Evolutionary conservation across 306 rosid species (phyloP), one percentile per base, ranked within the genome.

Genomic region (Sindora glabra): DNA sequence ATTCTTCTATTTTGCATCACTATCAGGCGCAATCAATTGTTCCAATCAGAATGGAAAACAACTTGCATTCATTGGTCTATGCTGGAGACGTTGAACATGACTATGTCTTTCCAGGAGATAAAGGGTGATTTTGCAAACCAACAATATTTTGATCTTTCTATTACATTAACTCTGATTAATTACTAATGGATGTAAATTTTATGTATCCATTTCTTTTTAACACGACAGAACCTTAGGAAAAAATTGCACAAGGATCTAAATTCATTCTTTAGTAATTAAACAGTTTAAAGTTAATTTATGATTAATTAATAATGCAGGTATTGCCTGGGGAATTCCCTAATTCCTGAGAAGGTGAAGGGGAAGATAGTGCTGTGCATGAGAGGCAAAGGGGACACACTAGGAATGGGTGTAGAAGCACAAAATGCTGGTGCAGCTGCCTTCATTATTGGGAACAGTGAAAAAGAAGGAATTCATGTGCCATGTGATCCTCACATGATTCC

Each of bases 351-450:
- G 74, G 81, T 72, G 10, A 57, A 57, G 26, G 98, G 98, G 39
- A 91, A 88, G 71, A 80, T 92, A 72, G 88, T 92, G 32, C 0
- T 92, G 8, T 92, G 99, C 79, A 38, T 72, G 64, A 86, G 99
- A 78, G 99, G 94, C 5, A 19, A 29, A 53, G 90, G 87, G 12
- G 34, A 29, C 33, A 83, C 86, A 67, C 27, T 84, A 51, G 68
- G 27, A 19, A 83, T 86, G 65, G 88, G 96, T 23, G 13, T 81
- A 10, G 98, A 85, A 70, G 98, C 83, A 62, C 59, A 70, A 59
- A 81, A 79, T 17, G 83, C 79, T 4, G 98, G 98, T 1, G 98
- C 92, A 12, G 77, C 48, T 62, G 98, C 84, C 61, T 40, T 81
- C 11, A 78, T 91, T 15, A 59, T 88, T 18, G 91, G 84, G 32